Conservation (phyloP, 2,329 filamentous ascomycete genomes). For the Botryotinia calthae region DNA sequence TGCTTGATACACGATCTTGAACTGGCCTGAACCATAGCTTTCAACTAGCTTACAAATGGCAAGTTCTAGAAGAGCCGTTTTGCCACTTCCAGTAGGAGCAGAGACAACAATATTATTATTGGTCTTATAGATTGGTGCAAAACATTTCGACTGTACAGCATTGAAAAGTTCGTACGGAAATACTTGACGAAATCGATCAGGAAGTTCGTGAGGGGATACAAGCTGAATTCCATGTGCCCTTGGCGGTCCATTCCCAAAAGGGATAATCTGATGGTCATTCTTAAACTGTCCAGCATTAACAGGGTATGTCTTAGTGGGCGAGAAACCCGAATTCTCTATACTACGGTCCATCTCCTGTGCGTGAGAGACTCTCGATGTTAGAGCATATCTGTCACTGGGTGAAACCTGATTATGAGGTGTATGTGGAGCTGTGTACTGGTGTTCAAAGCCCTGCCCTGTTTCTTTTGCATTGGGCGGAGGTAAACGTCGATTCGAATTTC, state of each 20-base stretch:
- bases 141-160: constrained; percentile 78
- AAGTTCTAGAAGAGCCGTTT: constrained; percentile 78
- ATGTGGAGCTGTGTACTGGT: neutral
- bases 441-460: neutral
- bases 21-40: constrained; percentile 55
- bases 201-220: constrained; percentile 57
- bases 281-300: neutral
- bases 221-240: constrained; percentile 53
- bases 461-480: neutral
- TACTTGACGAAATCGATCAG: constrained; percentile 65
- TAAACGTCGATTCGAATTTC: constrained; percentile 23
- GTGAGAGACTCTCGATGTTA: neutral
- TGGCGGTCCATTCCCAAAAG: constrained; percentile 35
- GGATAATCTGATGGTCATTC: constrained; percentile 20
- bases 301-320: neutral
- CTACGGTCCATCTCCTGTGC: neutral
- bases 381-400: neutral
- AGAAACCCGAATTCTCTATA: neutral
- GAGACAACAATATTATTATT: constrained; percentile 77
- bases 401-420: constrained; percentile 16
- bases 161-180: constrained; percentile 79
- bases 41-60: constrained; percentile 72
- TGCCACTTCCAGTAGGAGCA: constrained; percentile 81
- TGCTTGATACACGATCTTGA: constrained; percentile 82
- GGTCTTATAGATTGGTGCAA: constrained; percentile 61